Percentiles rank a stretch among this genome's conserved stretches.
phyloP scores from a whole-genome alignment of 2,329 filamentous ascomycete species.

The Colletotrichum euphorbiae region DNA sequence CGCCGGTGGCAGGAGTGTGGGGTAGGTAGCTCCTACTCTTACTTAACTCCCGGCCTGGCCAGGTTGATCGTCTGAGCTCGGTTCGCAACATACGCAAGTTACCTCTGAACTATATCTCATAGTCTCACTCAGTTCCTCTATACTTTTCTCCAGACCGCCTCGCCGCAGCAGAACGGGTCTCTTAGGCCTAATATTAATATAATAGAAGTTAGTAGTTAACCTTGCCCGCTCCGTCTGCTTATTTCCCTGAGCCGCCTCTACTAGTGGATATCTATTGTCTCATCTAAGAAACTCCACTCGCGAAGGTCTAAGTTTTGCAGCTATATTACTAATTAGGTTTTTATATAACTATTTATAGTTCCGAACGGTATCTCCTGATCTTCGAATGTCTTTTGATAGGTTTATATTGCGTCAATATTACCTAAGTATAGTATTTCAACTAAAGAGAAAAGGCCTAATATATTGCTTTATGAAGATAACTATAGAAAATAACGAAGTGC shows the following conservation, averaged over 20 bases:
- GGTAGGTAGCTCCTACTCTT: too few relatives aligned
- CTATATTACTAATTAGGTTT: conserved; percentile 21
- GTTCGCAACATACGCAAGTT: conserved; percentile 16
- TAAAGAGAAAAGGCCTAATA: background rate
- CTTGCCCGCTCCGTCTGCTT: conserved; percentile 3
- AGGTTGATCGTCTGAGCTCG: conserved; percentile 22
- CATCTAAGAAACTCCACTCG: conserved; percentile 8
- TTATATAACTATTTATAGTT: background rate
- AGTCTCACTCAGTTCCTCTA: background rate
- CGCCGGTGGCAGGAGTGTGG: too few relatives aligned
- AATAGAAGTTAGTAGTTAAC: background rate
- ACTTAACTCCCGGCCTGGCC: background rate
- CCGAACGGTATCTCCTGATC: background rate
- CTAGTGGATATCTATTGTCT: conserved; percentile 24
- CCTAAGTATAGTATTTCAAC: background rate
- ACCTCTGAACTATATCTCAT: conserved; percentile 5
- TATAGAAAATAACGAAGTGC: background rate
- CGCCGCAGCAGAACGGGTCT: conserved; percentile 9
- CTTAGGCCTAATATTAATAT: conserved; percentile 14
- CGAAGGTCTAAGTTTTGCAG: conserved; percentile 8
- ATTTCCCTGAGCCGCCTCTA: conserved; percentile 1
- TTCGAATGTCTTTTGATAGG: background rate
- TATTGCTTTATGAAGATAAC: background rate
- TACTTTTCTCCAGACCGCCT: conserved; percentile 1
- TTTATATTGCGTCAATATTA: background rate